Evolutionary conservation across 1,284 basidiomycete species (phyloP).

Genomic region (Trichosporon coremiiforme): DNA sequence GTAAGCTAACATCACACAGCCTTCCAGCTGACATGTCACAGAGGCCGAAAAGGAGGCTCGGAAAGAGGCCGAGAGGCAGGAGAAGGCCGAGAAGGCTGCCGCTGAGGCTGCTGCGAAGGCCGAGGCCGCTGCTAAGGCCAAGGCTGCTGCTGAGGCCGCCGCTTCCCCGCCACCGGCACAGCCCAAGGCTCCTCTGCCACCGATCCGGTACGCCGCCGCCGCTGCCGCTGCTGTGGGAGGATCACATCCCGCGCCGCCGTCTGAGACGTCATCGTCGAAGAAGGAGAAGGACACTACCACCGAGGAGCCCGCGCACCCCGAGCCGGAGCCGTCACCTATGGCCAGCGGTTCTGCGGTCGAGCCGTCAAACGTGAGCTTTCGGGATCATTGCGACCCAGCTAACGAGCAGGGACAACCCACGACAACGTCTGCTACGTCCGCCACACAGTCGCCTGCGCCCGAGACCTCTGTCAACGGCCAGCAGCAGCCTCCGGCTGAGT

Average conservation of each 20-base stretch:
- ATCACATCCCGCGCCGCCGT: constrained; percentile 56
- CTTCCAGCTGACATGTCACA: constrained; percentile 20
- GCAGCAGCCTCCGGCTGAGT: constrained; percentile 36
- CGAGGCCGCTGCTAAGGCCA: constrained; percentile 26
- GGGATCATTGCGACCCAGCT: background rate
- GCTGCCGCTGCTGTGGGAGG: constrained; percentile 76
- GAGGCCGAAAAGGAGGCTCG: constrained; percentile 29
- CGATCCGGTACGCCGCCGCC: constrained; percentile 85
- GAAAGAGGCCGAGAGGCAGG: constrained; percentile 25
- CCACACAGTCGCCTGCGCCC: constrained; percentile 37
- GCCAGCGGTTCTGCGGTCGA: constrained; percentile 14
- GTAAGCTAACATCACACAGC: constrained; percentile 15
- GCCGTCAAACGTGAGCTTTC: constrained; percentile 34
- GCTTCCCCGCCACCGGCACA: constrained; percentile 49
- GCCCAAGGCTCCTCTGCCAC: constrained; percentile 62
- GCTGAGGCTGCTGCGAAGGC: constrained; percentile 28
- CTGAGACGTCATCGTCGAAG: constrained; percentile 59
- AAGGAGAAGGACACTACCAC: constrained; percentile 24
- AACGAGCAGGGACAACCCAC: constrained; percentile 33
- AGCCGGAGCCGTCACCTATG: constrained; percentile 10
- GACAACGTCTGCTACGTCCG: constrained; percentile 37
- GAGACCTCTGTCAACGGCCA: constrained; percentile 21
- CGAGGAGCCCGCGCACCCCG: constrained; percentile 26
- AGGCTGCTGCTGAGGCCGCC: constrained; percentile 36
- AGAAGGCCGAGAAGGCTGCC: constrained; percentile 22